phyloP scores from a whole-genome alignment of 768 basidiomycete genomes.

The Dentipellis sp. region DNA sequence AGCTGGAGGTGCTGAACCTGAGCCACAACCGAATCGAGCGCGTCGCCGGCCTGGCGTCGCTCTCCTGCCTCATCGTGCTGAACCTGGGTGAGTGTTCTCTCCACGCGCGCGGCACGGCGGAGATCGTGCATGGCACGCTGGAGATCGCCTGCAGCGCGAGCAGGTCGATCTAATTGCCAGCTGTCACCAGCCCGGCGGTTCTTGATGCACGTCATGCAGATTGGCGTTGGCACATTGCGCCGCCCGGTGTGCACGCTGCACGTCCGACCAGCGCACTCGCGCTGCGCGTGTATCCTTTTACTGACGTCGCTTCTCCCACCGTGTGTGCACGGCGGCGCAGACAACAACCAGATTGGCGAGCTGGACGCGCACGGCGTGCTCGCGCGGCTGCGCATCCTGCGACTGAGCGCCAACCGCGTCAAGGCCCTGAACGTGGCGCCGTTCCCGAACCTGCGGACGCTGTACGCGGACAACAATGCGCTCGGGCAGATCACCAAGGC shows the following conservation, averaged over 20 bases:
- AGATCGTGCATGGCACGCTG: not conserved
- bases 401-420: conserved; percentile 77
- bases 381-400: conserved; percentile 72
- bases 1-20: conserved; percentile 75
- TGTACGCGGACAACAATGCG: conserved; percentile 86
- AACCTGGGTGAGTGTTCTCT: conserved; percentile 65
- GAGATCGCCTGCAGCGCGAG: not conserved
- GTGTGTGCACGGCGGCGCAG: conserved; percentile 27
- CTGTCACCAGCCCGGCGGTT: conserved; percentile 2
- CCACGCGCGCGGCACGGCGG: not conserved
- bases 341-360: conserved; percentile 57
- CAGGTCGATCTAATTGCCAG: not conserved
- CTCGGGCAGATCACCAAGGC: conserved; percentile 43
- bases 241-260: not conserved
- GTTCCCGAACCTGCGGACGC: conserved; percentile 70
- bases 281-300: conserved; percentile 5
- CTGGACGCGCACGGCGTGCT: conserved; percentile 48
- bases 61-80: conserved; percentile 58
- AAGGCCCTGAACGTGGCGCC: conserved; percentile 47
- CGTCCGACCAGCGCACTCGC: not conserved
- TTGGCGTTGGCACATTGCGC: too few species aligned
- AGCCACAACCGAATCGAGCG: conserved; percentile 61
- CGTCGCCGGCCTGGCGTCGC: conserved; percentile 50
- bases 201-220: conserved; percentile 7
- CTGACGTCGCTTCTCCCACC: conserved; percentile 6